Percentiles rank a stretch among this genome's conserved stretches.
Evolutionary conservation across 345 rosid genomes (phyloP).

Genomic region (Garcia nutans): DNA sequence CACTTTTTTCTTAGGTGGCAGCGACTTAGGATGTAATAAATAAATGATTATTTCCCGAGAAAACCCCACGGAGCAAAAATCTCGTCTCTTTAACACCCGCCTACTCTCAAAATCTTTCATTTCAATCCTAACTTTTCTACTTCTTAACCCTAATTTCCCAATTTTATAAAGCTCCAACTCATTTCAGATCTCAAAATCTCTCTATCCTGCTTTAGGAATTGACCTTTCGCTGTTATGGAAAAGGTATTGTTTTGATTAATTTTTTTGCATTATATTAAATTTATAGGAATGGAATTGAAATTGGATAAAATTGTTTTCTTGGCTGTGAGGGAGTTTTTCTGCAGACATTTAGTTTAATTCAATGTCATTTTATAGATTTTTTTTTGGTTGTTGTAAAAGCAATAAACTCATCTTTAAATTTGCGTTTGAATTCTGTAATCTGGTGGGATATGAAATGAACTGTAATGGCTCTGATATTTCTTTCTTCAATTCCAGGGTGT

Average conservation of each 20-base stretch:
- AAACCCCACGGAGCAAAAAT: background rate
- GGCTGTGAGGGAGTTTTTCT: background rate
- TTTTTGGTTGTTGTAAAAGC: background rate
- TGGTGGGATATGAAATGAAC: background rate
- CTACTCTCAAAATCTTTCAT: background rate
- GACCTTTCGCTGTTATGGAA: slow-evolving; percentile 4
- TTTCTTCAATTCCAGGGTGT: slow-evolving; percentile 46
- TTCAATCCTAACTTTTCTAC: background rate
- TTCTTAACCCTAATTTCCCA: slow-evolving; percentile 9
- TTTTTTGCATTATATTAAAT: too few species aligned
- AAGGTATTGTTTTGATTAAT: background rate
- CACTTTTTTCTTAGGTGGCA: too few species aligned
- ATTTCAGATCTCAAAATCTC: background rate
- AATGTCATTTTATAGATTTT: too few species aligned
- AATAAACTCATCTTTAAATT: background rate
- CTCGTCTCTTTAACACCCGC: background rate
- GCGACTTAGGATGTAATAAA: too few species aligned
- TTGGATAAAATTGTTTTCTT: background rate
- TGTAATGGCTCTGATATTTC: background rate
- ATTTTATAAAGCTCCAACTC: background rate
- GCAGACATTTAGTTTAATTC: too few species aligned
- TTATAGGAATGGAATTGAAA: background rate
- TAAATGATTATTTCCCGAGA: background rate
- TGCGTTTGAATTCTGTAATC: too few species aligned
- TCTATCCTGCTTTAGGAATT: too few species aligned